These are phyloP conservation scores for Medicago arabica DNA, from an alignment of 306 rosid genomes.

Conservation along the genomic window DNA sequence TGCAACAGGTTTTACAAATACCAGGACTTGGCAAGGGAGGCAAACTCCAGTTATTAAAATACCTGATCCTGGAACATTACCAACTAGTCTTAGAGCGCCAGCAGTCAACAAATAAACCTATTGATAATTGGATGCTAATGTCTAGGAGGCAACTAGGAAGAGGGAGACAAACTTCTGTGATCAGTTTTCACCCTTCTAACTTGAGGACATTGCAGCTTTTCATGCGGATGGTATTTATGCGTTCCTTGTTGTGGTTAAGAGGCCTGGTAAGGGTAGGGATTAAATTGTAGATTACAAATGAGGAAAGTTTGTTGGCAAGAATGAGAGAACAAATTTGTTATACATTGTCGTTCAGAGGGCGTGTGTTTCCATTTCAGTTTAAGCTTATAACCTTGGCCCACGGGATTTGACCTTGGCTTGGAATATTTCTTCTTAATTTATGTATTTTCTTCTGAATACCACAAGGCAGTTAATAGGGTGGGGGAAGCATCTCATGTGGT, in stretches of 20 bases:
- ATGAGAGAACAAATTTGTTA: not conserved
- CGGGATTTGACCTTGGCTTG: not conserved
- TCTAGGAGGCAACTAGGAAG: not conserved
- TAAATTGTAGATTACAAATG: not conserved
- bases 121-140: not conserved
- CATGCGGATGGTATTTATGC: not conserved
- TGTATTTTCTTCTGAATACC: not conserved
- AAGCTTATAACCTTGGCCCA: not conserved
- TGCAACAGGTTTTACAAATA: too few relatives aligned
- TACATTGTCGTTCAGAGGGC: not conserved
- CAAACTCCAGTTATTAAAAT: too few relatives aligned
- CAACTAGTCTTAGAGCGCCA: not conserved
- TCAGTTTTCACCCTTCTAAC: not conserved
- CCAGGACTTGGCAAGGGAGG: too few relatives aligned
- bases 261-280: not conserved
- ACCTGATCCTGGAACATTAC: too few relatives aligned
- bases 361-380: not conserved
- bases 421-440: not conserved
- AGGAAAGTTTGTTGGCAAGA: not conserved
- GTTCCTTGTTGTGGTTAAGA: not conserved
- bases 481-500: not conserved
- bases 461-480: not conserved
- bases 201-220: not conserved
- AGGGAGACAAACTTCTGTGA: not conserved
- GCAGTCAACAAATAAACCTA: constrained; percentile 2